These are phyloP conservation scores for Botrytis fragariae DNA, from an alignment of 2,329 filamentous ascomycete genomes.

Conservation along the genomic window DNA sequence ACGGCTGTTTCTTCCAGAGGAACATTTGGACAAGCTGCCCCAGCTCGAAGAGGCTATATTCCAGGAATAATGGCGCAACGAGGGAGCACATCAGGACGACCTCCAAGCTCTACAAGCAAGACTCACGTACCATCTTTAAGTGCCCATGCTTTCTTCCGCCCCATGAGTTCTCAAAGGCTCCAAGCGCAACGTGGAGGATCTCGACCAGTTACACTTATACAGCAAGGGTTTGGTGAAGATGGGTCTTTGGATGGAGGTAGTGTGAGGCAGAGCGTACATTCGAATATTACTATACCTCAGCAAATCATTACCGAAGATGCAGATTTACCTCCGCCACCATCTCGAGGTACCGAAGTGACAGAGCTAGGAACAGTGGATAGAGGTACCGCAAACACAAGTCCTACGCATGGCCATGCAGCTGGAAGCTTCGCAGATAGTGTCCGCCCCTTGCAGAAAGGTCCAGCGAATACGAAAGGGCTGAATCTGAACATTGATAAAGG, in stretches of 20 bases:
- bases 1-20: slow-evolving; percentile 45
- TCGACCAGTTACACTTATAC: slow-evolving; percentile 43
- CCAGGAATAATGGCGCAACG: slow-evolving; percentile 15
- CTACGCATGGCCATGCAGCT: slow-evolving; percentile 57
- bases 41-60: slow-evolving; percentile 49
- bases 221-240: slow-evolving; percentile 41
- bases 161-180: slow-evolving; percentile 93
- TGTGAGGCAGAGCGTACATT: slow-evolving; percentile 58
- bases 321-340: slow-evolving; percentile 61
- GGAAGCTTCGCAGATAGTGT: slow-evolving; percentile 74
- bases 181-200: slow-evolving; percentile 77
- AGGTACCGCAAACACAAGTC: slow-evolving; percentile 71
- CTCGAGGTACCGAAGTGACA: slow-evolving; percentile 77
- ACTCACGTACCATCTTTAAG: slow-evolving; percentile 89
- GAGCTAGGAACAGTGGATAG: slow-evolving; percentile 61
- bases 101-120: slow-evolving; percentile 67
- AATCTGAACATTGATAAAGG: slow-evolving; percentile 60
- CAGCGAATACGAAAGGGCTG: slow-evolving; percentile 42
- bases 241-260: slow-evolving; percentile 45
- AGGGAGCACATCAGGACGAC: slow-evolving; percentile 49
- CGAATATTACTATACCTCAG: slow-evolving; percentile 41
- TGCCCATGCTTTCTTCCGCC: slow-evolving; percentile 88
- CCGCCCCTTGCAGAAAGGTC: slow-evolving; percentile 57
- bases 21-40: slow-evolving; percentile 53
- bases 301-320: slow-evolving; percentile 44